A percentile compares a stretch with the other conserved stretches of the same genome.
These are phyloP conservation scores for Trichoderma gracile DNA, from an alignment of 2,329 filamentous ascomycete genomes.

Conservation along the genomic window DNA sequence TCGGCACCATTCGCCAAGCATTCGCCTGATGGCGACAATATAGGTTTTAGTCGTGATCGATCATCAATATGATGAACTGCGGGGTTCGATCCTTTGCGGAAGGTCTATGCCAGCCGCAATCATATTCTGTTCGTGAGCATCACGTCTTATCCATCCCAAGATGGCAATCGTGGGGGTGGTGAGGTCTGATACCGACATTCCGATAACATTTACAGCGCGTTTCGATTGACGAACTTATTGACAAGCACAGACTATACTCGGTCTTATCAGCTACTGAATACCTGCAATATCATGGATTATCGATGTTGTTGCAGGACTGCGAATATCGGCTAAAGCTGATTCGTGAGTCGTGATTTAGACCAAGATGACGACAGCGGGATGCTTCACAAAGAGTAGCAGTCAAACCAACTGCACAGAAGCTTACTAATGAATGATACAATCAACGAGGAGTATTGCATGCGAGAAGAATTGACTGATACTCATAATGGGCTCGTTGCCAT, in stretches of 20 bases:
- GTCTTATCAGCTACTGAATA: background rate
- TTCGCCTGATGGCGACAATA: background rate
- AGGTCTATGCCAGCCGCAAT: background rate
- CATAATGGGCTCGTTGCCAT: too few species aligned
- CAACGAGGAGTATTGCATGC: background rate
- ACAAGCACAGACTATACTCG: background rate
- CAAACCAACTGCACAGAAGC: background rate
- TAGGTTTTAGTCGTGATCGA: conserved; percentile 4
- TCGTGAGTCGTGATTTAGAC: conserved; percentile 19
- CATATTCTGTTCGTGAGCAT: background rate
- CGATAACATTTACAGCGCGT: background rate
- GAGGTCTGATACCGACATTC: background rate
- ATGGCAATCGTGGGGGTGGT: conserved; percentile 7
- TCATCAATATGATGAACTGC: conserved; percentile 20
- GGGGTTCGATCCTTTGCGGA: background rate
- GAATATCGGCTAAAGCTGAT: conserved; percentile 13
- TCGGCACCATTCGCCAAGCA: conserved; percentile 3
- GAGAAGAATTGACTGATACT: background rate
- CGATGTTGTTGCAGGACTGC: background rate
- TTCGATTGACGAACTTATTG: background rate
- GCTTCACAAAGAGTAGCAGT: background rate
- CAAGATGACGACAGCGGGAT: conserved; percentile 22
- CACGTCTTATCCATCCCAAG: conserved; percentile 8
- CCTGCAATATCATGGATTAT: background rate
- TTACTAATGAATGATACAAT: conserved; percentile 2